Percentiles rank a stretch among this genome's conserved stretches.
These are phyloP conservation scores for Xylaria venustula DNA, from an alignment of 495 filamentous ascomycete species.

Conservation along the genomic window DNA sequence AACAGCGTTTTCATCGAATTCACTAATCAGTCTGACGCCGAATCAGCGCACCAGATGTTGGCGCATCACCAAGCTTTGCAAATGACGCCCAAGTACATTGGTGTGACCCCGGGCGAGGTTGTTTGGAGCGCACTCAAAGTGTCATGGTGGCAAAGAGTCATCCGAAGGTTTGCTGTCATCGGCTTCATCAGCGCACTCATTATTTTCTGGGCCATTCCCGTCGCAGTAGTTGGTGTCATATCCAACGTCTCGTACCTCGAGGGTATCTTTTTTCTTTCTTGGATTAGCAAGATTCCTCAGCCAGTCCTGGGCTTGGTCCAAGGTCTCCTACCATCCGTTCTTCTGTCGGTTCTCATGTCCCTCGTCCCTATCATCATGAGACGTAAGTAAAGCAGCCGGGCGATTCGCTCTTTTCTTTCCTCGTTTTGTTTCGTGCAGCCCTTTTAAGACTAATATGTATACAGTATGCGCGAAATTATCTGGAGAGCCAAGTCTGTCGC, in stretches of 20 bases:
- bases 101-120: slow-evolving; percentile 78
- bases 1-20: slow-evolving; percentile 90
- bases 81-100: slow-evolving; percentile 90
- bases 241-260: slow-evolving; percentile 78
- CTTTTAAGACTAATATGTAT: slow-evolving; percentile 6
- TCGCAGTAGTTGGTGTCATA: slow-evolving; percentile 79
- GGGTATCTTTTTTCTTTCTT: slow-evolving; percentile 59
- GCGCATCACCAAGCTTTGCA: slow-evolving; percentile 87
- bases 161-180: slow-evolving; percentile 68
- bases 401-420: no score
- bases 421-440: background rate
- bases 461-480: slow-evolving; percentile 68
- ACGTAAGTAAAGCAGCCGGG: slow-evolving; percentile 26
- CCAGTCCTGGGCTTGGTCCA: slow-evolving; percentile 78
- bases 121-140: slow-evolving; percentile 88
- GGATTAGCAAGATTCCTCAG: slow-evolving; percentile 69
- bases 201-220: slow-evolving; percentile 95
- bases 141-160: slow-evolving; percentile 80
- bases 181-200: slow-evolving; percentile 75
- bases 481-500: slow-evolving; percentile 73
- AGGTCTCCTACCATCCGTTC: slow-evolving; percentile 76
- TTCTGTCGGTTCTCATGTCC: slow-evolving; percentile 85
- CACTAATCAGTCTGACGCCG: slow-evolving; percentile 73
- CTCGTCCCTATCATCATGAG: slow-evolving; percentile 82
- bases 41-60: slow-evolving; percentile 80